Evolutionary conservation across 139 green algal genomes (phyloP).

Genomic region (Chloropicon primus): DNA sequence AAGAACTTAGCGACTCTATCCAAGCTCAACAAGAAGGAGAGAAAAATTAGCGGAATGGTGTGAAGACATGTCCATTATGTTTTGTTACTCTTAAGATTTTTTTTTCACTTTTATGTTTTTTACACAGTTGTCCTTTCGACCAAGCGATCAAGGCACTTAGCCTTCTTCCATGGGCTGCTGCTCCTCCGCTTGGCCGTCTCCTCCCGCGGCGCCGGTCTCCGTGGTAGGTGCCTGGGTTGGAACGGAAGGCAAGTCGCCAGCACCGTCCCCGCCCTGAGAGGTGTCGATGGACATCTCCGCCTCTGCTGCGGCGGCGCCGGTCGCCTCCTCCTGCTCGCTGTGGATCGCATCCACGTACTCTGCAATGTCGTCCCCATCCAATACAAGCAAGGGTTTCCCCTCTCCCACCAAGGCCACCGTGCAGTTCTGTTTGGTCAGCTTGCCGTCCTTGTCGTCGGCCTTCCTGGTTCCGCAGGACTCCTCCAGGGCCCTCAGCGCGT

Average conservation of each 20-base stretch:
- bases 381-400: slow-evolving; percentile 56
- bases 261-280: neutral
- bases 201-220: too few relatives aligned
- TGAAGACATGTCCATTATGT: slow-evolving; percentile 1
- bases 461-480: slow-evolving; percentile 4
- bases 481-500: slow-evolving; percentile 53
- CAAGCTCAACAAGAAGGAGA: slow-evolving; percentile 63
- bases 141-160: too few relatives aligned
- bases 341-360: slow-evolving; percentile 36
- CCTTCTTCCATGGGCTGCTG: neutral
- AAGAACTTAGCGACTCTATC: slow-evolving; percentile 40
- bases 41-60: slow-evolving; percentile 37
- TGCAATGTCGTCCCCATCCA: slow-evolving; percentile 58
- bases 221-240: neutral
- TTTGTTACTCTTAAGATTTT: neutral
- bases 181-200: neutral
- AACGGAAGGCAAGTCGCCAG: neutral
- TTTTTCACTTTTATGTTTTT: neutral
- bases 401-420: slow-evolving; percentile 66
- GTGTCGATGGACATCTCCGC: neutral
- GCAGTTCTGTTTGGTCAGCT: slow-evolving; percentile 71
- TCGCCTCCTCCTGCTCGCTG: slow-evolving; percentile 17
- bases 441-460: slow-evolving; percentile 40
- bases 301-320: neutral
- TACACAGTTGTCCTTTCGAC: neutral